A percentile compares a stretch with the other conserved stretches of the same genome.
phyloP scores from a whole-genome alignment of 1,284 basidiomycete species.

The Crepidotus sp. region DNA sequence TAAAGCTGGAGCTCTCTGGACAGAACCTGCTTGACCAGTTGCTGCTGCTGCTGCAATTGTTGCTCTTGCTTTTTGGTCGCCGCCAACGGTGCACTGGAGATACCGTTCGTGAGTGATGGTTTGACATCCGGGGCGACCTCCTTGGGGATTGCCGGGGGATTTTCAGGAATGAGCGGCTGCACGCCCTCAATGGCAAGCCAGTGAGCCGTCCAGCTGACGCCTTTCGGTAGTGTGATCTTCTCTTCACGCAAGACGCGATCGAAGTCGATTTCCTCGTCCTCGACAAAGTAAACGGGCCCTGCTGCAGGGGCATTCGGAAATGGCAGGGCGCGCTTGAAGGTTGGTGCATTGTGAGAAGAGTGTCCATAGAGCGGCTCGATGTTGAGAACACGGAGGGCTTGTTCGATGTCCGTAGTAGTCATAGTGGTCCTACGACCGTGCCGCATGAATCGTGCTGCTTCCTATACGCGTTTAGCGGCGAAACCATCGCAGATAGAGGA shows the following conservation, averaged over 20 bases:
- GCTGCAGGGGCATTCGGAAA: conserved; percentile 51
- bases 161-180: conserved; percentile 93
- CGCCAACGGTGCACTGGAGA: conserved; percentile 19
- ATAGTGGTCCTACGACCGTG: conserved; percentile 85
- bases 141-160: conserved; percentile 74
- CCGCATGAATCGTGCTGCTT: conserved; percentile 94
- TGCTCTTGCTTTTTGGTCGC: conserved; percentile 31
- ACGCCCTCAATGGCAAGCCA: conserved; percentile 99
- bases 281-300: conserved; percentile 81
- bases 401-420: conserved; percentile 86
- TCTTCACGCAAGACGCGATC: conserved; percentile 81
- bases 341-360: conserved; percentile 57
- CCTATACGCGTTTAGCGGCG: conserved; percentile 39
- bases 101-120: conserved; percentile 27
- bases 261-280: conserved; percentile 98
- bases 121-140: conserved; percentile 38
- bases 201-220: conserved; percentile 80
- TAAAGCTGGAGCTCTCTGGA: conserved; percentile 94
- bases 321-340: conserved; percentile 67
- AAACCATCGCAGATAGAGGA: neutral
- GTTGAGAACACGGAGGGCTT: conserved; percentile 88
- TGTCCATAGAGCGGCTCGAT: conserved; percentile 89
- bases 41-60: conserved; percentile 45
- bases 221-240: conserved; percentile 69
- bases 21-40: conserved; percentile 84